These are phyloP conservation scores for Suillus americanus DNA, from an alignment of 768 basidiomycete species.

Conservation along the genomic window DNA sequence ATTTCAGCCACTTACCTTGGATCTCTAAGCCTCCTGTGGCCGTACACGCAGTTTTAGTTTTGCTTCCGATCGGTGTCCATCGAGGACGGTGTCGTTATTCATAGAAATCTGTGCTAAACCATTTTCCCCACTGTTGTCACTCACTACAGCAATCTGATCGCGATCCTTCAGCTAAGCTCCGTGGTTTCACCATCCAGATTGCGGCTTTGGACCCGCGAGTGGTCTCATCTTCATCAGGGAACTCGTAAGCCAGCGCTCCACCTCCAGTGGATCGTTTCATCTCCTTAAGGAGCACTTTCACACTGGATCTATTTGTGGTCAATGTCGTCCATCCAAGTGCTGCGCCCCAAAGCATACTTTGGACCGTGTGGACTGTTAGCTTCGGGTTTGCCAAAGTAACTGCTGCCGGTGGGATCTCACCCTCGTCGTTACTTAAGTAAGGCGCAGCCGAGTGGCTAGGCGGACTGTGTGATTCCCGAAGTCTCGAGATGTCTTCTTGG, in stretches of 20 bases:
- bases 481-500: slow-evolving; percentile 33
- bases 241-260: slow-evolving; percentile 6
- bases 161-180: slow-evolving; percentile 72
- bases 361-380: slow-evolving; percentile 75
- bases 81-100: neutral
- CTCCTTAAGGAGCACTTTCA: slow-evolving; percentile 71
- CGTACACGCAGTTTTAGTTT: neutral
- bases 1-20: neutral
- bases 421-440: slow-evolving; percentile 14
- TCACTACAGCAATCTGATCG: slow-evolving; percentile 13
- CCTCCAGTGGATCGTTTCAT: slow-evolving; percentile 38
- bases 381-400: slow-evolving; percentile 56
- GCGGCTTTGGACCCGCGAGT: slow-evolving; percentile 33
- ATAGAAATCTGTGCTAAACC: neutral
- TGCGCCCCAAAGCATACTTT: slow-evolving; percentile 70
- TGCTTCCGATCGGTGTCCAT: neutral
- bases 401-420: slow-evolving; percentile 51
- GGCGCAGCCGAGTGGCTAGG: neutral
- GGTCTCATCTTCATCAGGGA: neutral
- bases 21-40: neutral
- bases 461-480: neutral
- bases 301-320: slow-evolving; percentile 80
- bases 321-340: slow-evolving; percentile 79
- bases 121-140: neutral
- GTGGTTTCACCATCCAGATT: slow-evolving; percentile 77